Conservation (phyloP, 352 stramenopile genomes). For the Phytopythium aichiense region DNA sequence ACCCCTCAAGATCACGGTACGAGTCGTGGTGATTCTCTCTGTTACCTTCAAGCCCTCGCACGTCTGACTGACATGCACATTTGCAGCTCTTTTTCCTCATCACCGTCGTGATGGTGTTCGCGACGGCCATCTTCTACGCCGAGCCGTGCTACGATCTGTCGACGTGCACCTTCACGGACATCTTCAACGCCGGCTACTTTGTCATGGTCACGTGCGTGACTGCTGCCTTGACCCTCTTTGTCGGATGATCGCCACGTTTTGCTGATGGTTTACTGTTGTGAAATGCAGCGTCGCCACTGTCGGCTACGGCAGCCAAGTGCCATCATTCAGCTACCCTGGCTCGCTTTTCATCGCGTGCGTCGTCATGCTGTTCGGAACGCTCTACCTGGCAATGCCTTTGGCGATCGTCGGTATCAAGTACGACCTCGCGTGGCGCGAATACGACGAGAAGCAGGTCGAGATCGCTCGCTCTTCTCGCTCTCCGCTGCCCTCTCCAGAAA, state of each 20-base stretch:
- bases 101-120: slow-evolving; percentile 51
- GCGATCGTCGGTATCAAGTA: slow-evolving; percentile 55
- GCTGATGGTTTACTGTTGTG: not conserved
- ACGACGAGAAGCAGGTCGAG: slow-evolving; percentile 14
- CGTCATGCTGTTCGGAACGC: slow-evolving; percentile 52
- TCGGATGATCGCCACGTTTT: not conserved
- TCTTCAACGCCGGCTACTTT: slow-evolving; percentile 60
- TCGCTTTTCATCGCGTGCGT: slow-evolving; percentile 29
- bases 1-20: slow-evolving; percentile 43
- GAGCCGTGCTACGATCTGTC: slow-evolving; percentile 49
- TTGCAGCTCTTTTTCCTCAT: slow-evolving; percentile 45
- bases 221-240: not conserved
- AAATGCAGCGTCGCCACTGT: slow-evolving; percentile 39
- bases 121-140: slow-evolving; percentile 49
- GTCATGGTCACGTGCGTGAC: slow-evolving; percentile 49
- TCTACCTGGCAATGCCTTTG: slow-evolving; percentile 58
- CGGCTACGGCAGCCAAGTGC: slow-evolving; percentile 48
- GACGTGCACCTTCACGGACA: slow-evolving; percentile 49
- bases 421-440: slow-evolving; percentile 30
- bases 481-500: not conserved
- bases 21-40: not conserved
- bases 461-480: too few relatives aligned
- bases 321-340: slow-evolving; percentile 31
- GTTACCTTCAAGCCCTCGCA: not conserved
- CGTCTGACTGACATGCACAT: not conserved